A percentile compares a stretch with the other conserved stretches of the same genome.
These are phyloP conservation scores for Dioszegia crocea DNA, from an alignment of 768 basidiomycete species.

Conservation along the genomic window DNA sequence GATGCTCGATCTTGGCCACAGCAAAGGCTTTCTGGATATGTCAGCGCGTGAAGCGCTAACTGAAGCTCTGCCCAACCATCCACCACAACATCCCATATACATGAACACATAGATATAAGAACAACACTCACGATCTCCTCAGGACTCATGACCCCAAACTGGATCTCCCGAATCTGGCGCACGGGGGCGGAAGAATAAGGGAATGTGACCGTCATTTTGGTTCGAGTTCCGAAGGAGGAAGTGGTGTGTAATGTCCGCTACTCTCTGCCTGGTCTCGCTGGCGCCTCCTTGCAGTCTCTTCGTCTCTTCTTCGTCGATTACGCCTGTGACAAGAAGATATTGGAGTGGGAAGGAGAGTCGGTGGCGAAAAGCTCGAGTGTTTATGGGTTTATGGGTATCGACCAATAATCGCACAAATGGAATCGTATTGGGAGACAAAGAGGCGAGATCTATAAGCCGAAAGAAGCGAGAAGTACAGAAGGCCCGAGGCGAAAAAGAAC, in stretches of 20 bases:
- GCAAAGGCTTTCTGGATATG: slow-evolving; percentile 86
- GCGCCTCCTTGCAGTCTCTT: neutral
- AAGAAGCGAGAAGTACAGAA: too few species aligned
- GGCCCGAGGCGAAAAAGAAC: too few species aligned
- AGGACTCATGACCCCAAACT: slow-evolving; percentile 96
- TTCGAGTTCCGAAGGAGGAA: neutral
- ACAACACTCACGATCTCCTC: slow-evolving; percentile 83
- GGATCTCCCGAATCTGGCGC: slow-evolving; percentile 93
- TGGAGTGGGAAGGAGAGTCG: neutral
- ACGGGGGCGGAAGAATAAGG: slow-evolving; percentile 87
- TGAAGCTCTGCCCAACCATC: neutral
- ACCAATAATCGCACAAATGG: too few species aligned
- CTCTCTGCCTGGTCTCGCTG: neutral
- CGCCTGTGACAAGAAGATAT: neutral
- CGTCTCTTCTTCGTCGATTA: neutral
- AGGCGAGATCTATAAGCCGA: too few species aligned
- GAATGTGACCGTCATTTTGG: slow-evolving; percentile 38
- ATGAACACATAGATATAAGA: neutral
- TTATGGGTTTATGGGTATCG: too few species aligned
- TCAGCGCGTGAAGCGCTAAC: slow-evolving; percentile 17
- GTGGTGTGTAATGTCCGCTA: neutral
- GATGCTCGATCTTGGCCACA: slow-evolving; percentile 96
- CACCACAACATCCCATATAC: neutral
- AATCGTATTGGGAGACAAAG: too few species aligned
- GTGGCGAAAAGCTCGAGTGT: neutral